Evolutionary conservation across 1,284 basidiomycete species (phyloP).

Genomic region (Sparassis latifolia): DNA sequence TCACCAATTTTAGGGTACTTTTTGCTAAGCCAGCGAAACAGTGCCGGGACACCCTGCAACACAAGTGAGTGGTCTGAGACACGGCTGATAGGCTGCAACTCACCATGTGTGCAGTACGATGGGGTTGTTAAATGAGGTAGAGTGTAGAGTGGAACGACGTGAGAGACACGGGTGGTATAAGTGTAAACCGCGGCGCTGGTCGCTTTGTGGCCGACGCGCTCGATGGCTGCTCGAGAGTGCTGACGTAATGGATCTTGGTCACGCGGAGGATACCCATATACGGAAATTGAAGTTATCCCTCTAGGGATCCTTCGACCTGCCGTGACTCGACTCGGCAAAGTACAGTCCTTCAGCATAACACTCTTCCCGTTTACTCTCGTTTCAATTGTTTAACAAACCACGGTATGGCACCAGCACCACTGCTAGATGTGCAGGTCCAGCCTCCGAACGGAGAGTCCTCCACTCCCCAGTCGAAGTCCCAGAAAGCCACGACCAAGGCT

Average conservation of each 20-base stretch:
- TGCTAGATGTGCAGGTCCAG: conserved; percentile 20
- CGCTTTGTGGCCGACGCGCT: background rate
- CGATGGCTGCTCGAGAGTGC: conserved; percentile 1
- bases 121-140: too few relatives aligned
- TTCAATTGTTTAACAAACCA: conserved; percentile 7
- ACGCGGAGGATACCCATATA: too few relatives aligned
- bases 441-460: conserved; percentile 16
- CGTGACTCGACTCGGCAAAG: conserved; percentile 17
- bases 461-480: conserved; percentile 31
- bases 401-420: conserved; percentile 20
- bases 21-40: conserved; percentile 93
- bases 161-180: too few relatives aligned
- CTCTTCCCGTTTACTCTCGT: conserved; percentile 4
- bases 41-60: conserved; percentile 83
- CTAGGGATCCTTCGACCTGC: background rate
- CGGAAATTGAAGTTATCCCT: too few relatives aligned
- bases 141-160: too few relatives aligned
- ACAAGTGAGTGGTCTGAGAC: conserved; percentile 1
- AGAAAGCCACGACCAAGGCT: conserved; percentile 64
- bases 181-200: background rate
- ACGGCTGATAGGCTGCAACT: background rate
- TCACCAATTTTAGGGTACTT: conserved; percentile 93
- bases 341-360: conserved; percentile 8
- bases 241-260: conserved; percentile 1
- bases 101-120: background rate